Percentiles rank a stretch among this genome's conserved stretches.
Evolutionary conservation across 2,329 filamentous ascomycete genomes (phyloP).

Genomic region (Nemania abortiva): DNA sequence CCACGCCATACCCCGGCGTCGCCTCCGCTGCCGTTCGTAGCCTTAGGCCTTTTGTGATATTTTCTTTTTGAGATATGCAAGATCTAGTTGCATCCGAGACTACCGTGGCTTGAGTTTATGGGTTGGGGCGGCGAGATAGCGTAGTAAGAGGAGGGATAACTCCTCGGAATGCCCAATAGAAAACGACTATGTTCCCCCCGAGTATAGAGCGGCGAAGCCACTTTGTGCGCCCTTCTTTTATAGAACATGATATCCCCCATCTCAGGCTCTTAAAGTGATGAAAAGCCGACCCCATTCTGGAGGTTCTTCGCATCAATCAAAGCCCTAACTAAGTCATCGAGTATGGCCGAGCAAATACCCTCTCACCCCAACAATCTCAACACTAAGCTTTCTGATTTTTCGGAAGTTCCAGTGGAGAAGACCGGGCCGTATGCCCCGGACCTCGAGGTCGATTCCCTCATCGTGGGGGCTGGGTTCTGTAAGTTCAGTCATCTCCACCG

Average conservation of each 20-base stretch:
- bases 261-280: neutral
- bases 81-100: constrained; percentile 6
- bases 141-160: neutral
- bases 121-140: neutral
- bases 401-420: constrained; percentile 28
- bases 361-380: constrained; percentile 31
- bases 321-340: neutral
- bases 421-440: constrained; percentile 33
- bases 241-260: neutral
- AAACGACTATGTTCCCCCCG: neutral
- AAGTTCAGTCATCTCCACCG: constrained; percentile 21
- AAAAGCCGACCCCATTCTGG: neutral
- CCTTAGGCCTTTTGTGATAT: too few species aligned
- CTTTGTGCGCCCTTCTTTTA: neutral
- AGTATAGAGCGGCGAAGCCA: constrained; percentile 6
- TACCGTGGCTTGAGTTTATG: neutral
- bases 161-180: neutral
- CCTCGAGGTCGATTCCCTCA: constrained; percentile 54
- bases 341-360: constrained; percentile 25
- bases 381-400: constrained; percentile 34
- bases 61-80: neutral
- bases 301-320: neutral
- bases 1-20: too few species aligned
- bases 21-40: too few species aligned
- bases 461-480: constrained; percentile 62